Base-by-base conservation (phyloP, 2,329 filamentous ascomycete species). In the Diaporthe sp. region DNA sequence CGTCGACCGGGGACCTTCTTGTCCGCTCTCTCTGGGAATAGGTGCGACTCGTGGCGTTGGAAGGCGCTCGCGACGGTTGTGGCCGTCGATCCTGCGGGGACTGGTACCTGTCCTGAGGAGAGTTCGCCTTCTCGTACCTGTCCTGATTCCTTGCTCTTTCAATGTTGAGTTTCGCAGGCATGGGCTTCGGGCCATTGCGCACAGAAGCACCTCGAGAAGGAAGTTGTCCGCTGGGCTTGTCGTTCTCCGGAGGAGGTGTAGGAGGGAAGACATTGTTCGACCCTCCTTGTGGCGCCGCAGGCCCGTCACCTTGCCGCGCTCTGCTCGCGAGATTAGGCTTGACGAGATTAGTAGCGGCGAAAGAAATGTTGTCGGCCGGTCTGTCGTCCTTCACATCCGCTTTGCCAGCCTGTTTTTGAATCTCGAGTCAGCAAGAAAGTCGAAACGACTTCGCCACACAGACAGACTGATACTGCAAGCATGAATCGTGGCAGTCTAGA, bases 221-320 rank as follows among this genome's bases (percentile, higher is more conserved):
- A 58, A 80, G 79, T 28, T 76, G 73, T 37, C 75, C 73, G 9
- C 83, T 77, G 4, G 85, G 84, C 80, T 93, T 93, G 79, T 98
- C 95, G 77, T 91, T 91, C 87, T 99, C 97, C 8, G 97, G 97
- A 9, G 97, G 97, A 55, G 97, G 97, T n/a, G 97, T 98, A n/a
- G 97, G 97, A 25, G 97, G 97, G 86, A 98, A 98, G 77, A 96
- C 91, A 80, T 94, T 94, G 78, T 92, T 87, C 0, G 95, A 94
- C 22, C 61, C 65, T 25, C 61, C 65, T 25, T 70, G 65, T 4
- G 67, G 68, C n/a, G 42, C 22, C 8, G 5, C 57, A 12, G 95
- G 95, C 28, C 49, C 65, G 82, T 97, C 95, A 25, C 94, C 97
- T 82, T 97, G 95, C 81, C 97, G 95, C 81, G 94, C 91, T 78